Conservation (phyloP, 331 rosid species). For the Acacia concinna region DNA sequence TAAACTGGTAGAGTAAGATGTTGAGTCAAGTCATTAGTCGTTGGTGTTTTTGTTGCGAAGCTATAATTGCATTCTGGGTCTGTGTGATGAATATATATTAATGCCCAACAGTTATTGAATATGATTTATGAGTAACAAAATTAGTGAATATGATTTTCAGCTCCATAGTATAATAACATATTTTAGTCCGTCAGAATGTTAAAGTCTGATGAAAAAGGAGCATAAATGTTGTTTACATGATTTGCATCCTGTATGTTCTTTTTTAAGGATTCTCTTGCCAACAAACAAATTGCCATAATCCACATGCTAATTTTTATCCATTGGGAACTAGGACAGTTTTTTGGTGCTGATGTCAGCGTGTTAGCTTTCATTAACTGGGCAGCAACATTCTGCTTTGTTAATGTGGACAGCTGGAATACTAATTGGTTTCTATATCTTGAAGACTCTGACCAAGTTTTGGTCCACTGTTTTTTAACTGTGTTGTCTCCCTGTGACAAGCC, state of each 20-base stretch:
- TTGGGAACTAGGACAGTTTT: neutral
- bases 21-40: neutral
- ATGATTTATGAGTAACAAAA: neutral
- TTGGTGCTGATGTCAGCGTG: neutral
- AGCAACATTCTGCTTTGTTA: neutral
- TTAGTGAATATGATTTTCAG: neutral
- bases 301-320: neutral
- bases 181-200: neutral
- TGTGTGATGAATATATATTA: neutral
- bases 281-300: neutral
- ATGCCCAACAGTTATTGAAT: neutral
- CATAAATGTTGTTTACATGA: neutral
- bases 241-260: neutral
- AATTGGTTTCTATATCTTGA: too few species aligned
- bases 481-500: too few species aligned
- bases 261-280: neutral
- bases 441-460: too few species aligned
- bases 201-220: neutral
- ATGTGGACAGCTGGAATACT: too few species aligned
- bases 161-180: neutral
- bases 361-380: neutral
- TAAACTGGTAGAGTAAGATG: neutral
- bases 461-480: too few species aligned
- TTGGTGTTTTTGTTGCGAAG: neutral
- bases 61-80: neutral